Evolutionary conservation across 345 rosid species (phyloP).

Genomic region (Eucalyptus polyanthemos): DNA sequence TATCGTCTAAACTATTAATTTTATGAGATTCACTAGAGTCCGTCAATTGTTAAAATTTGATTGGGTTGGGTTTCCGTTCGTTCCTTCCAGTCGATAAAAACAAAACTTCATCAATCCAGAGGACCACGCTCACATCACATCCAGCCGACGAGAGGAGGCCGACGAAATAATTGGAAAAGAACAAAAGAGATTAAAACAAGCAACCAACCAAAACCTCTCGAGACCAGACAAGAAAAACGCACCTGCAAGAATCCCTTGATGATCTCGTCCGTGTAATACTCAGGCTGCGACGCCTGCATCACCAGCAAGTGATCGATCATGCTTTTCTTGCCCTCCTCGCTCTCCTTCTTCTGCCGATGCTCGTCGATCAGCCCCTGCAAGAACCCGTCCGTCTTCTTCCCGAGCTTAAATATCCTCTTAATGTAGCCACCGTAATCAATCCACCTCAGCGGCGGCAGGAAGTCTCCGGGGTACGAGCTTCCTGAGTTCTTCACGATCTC

Average conservation of each 20-base stretch:
- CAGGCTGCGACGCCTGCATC: constrained; percentile 26
- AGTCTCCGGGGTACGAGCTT: constrained; percentile 24
- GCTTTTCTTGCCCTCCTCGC: neutral
- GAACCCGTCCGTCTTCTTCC: constrained; percentile 15
- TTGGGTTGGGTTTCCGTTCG: neutral
- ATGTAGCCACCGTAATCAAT: constrained; percentile 1
- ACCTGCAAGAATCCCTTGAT: constrained; percentile 31
- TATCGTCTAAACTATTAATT: neutral
- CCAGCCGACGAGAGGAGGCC: neutral
- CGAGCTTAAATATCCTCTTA: constrained; percentile 4
- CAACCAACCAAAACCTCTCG: neutral
- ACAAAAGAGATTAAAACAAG: neutral
- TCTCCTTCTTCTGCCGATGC: neutral
- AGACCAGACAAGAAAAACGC: neutral
- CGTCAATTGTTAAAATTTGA: neutral
- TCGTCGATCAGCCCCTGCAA: constrained; percentile 38
- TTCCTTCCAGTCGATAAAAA: neutral
- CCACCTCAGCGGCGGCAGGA: constrained; percentile 28
- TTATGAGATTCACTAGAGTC: neutral
- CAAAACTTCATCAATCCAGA: neutral
- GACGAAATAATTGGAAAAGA: neutral
- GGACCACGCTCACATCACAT: neutral
- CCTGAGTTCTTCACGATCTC: constrained; percentile 10
- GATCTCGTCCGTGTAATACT: constrained; percentile 22
- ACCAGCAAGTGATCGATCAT: constrained; percentile 36